phyloP scores from a whole-genome alignment of 2,329 filamentous ascomycete species.

The Leptodontidium sp. region DNA sequence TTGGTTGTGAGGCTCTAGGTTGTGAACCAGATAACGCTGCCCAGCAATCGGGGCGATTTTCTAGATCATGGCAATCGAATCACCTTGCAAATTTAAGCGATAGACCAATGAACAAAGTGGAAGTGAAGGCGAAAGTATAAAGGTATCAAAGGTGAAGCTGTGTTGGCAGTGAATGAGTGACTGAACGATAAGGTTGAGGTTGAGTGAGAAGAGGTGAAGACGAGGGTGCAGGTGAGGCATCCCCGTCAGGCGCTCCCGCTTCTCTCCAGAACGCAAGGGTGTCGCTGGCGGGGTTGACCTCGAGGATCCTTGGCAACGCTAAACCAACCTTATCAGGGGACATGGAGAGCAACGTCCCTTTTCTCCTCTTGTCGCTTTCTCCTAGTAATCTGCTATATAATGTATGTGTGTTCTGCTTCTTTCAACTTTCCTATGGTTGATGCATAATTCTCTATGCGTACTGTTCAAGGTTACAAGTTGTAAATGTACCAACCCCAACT shows the following conservation, averaged over 20 bases:
- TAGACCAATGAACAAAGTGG: neutral
- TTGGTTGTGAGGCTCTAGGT: neutral
- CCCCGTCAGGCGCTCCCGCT: neutral
- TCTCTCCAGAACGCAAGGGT: neutral
- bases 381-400: too few relatives aligned
- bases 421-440: too few relatives aligned
- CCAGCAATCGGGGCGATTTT: neutral
- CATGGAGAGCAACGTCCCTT: too few relatives aligned
- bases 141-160: neutral
- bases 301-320: slow-evolving; percentile 2
- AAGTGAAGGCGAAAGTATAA: neutral
- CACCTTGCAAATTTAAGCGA: neutral
- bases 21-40: neutral
- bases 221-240: neutral
- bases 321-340: neutral
- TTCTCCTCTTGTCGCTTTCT: too few relatives aligned
- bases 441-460: too few relatives aligned
- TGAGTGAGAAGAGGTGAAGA: neutral
- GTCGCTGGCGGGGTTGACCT: neutral
- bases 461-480: too few relatives aligned
- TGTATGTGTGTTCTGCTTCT: too few relatives aligned
- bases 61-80: neutral
- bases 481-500: too few relatives aligned
- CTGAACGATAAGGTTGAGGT: neutral
- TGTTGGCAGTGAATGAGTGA: neutral